phyloP scores from a whole-genome alignment of 2,329 filamentous ascomycete genomes.

The Trichocomaceae sp. region DNA sequence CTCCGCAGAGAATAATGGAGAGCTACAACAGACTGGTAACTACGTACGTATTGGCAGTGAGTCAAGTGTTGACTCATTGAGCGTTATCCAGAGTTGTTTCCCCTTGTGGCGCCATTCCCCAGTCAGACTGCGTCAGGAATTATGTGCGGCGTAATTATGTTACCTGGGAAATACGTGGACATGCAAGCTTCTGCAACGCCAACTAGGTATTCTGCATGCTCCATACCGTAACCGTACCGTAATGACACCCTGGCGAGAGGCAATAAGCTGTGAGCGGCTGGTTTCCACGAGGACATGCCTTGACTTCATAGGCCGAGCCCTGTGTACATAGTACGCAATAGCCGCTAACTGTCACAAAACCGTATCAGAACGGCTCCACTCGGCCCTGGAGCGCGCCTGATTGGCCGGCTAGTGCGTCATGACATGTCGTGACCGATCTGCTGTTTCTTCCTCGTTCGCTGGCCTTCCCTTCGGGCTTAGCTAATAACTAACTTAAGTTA shows the following conservation, averaged over 20 bases:
- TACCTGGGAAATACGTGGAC: not conserved
- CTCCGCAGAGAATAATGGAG: not conserved
- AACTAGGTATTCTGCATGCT: not conserved
- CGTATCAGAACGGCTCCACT: constrained; percentile 14
- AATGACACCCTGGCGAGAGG: not conserved
- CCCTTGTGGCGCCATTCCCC: constrained; percentile 7
- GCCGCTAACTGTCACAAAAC: constrained; percentile 13
- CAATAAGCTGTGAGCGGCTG: not conserved
- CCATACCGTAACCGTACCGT: not conserved
- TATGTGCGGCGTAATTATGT: not conserved
- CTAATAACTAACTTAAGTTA: too few species aligned
- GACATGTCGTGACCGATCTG: constrained; percentile 10
- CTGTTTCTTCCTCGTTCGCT: constrained; percentile 20
- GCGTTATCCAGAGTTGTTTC: not conserved
- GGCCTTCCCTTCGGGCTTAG: constrained; percentile 12
- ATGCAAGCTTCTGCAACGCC: too few species aligned
- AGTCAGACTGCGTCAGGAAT: not conserved
- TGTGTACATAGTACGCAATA: constrained; percentile 7
- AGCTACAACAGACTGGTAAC: constrained; percentile 1
- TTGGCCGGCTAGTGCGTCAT: constrained; percentile 14
- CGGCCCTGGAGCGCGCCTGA: constrained; percentile 4
- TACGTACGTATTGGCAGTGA: too few species aligned
- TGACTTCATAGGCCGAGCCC: constrained; percentile 10
- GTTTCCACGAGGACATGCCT: constrained; percentile 3
- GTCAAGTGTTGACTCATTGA: too few species aligned